Evolutionary conservation across 352 stramenopile species (phyloP).

Genomic region (Phytopythium litorale): DNA sequence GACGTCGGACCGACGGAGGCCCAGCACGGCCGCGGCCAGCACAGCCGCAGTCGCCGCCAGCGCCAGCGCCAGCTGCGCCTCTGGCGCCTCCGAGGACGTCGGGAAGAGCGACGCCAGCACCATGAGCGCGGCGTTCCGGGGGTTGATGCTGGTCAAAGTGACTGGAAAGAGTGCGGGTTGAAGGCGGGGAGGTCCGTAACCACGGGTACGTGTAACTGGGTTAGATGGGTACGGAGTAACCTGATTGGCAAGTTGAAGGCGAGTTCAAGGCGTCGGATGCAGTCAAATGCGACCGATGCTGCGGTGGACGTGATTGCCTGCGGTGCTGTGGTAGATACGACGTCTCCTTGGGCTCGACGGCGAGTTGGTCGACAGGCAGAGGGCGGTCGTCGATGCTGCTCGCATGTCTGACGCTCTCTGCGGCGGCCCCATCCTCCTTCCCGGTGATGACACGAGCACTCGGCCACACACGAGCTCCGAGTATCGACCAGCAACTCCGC

Average conservation of each 20-base stretch:
- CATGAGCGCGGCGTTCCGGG: not conserved
- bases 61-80: not conserved
- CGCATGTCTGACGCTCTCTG: too few species aligned
- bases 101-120: not conserved
- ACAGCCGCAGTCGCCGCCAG: not conserved
- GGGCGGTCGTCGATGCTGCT: too few species aligned
- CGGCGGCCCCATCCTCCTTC: not conserved
- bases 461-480: not conserved
- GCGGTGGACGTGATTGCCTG: too few species aligned
- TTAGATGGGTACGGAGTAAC: too few species aligned
- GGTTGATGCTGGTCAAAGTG: not conserved
- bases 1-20: not conserved
- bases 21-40: not conserved
- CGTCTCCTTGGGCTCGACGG: too few species aligned
- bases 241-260: too few species aligned
- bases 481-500: too few species aligned
- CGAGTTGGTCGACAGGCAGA: too few species aligned
- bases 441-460: not conserved
- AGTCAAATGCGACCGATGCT: too few species aligned
- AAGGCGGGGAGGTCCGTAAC: not conserved
- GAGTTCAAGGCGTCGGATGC: too few species aligned
- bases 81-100: not conserved
- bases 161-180: not conserved
- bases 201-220: too few species aligned
- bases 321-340: too few species aligned